A percentile compares a stretch with the other conserved stretches of the same genome.
phyloP scores from a whole-genome alignment of 2,329 filamentous ascomycete genomes.

The Colletotrichum orchidophilum region DNA sequence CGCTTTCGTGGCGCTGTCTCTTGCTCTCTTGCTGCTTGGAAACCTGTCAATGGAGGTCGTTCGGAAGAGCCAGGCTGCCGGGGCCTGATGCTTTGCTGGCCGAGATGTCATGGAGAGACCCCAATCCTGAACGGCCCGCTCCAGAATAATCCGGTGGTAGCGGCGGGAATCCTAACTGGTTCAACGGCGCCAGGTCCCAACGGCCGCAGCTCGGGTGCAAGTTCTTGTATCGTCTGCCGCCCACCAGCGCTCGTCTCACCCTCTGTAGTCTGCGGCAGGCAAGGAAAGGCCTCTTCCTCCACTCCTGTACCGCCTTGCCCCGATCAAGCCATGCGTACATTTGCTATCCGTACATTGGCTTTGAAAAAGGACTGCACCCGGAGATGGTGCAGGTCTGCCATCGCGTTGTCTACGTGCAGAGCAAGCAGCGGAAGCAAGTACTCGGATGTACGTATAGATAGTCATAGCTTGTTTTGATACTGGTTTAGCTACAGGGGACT shows the following conservation, averaged over 20 bases:
- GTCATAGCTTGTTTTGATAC: not conserved
- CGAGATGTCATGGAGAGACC: not conserved
- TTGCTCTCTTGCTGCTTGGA: not conserved
- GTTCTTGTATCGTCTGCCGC: not conserved
- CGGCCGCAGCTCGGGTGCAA: not conserved
- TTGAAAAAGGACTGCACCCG: not conserved
- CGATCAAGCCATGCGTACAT: not conserved
- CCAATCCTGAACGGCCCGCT: not conserved
- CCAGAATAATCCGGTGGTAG: not conserved
- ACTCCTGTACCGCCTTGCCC: not conserved
- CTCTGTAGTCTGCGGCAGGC: not conserved
- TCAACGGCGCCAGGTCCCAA: not conserved
- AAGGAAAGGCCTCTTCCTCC: not conserved
- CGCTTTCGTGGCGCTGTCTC: not conserved
- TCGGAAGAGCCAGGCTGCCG: not conserved
- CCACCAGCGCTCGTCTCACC: not conserved
- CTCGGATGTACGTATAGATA: not conserved
- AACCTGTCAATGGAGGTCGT: not conserved
- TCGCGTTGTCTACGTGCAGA: not conserved
- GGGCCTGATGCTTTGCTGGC: not conserved
- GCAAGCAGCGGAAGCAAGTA: not conserved
- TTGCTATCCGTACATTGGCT: not conserved
- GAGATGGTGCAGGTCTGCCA: not conserved
- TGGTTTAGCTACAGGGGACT: not conserved
- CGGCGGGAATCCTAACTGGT: not conserved